A percentile compares a stretch with the other conserved stretches of the same genome.
phyloP scores from a whole-genome alignment of 495 filamentous ascomycete genomes.

The Penicillium steckii region DNA sequence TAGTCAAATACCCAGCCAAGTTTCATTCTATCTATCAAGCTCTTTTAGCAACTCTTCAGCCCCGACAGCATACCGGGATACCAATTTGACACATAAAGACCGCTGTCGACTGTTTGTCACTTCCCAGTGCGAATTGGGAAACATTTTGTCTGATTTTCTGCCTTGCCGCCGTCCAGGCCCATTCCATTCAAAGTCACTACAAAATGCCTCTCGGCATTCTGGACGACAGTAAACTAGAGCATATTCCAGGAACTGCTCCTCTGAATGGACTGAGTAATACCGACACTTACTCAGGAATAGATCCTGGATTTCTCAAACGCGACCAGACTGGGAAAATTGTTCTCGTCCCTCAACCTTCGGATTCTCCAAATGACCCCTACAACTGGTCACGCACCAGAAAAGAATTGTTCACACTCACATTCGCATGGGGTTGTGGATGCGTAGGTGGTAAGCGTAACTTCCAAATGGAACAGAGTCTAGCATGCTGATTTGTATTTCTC shows the following conservation, averaged over 20 bases:
- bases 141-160: too few species aligned
- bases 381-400: constrained; percentile 49
- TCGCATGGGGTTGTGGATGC: constrained; percentile 37
- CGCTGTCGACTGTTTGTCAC: too few species aligned
- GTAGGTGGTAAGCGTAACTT: constrained; percentile 32
- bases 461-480: background rate
- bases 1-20: too few species aligned
- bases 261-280: constrained; percentile 21
- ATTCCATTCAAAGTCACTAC: background rate
- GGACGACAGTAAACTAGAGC: constrained; percentile 56
- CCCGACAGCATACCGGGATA: too few species aligned
- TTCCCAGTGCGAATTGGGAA: too few species aligned
- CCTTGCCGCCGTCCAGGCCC: too few species aligned
- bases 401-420: constrained; percentile 35
- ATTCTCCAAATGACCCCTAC: constrained; percentile 47
- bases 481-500: background rate
- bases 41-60: too few species aligned
- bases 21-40: too few species aligned
- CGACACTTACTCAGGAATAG: constrained; percentile 28
- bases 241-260: constrained; percentile 60
- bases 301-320: constrained; percentile 40
- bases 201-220: constrained; percentile 74
- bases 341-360: constrained; percentile 46
- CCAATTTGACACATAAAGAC: too few species aligned
- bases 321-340: constrained; percentile 43